A percentile compares a stretch with the other conserved stretches of the same genome.
phyloP scores from a whole-genome alignment of 2,329 filamentous ascomycete genomes.

The Pezicula radicicola region DNA sequence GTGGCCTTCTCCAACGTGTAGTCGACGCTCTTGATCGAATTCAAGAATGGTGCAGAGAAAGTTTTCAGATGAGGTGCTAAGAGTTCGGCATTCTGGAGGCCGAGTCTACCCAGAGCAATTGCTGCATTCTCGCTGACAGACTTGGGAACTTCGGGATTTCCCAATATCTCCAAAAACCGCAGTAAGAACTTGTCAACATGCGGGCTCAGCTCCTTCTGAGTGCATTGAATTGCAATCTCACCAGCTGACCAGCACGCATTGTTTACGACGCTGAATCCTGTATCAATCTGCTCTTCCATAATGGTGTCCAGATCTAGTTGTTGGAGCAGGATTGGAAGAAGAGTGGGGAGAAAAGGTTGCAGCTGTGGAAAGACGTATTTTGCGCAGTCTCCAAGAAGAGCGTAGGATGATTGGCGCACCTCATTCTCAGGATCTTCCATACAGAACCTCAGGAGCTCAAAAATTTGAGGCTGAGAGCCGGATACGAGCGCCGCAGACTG shows the following conservation, averaged over 20 bases:
- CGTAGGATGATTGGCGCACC: slow-evolving; percentile 94
- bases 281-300: slow-evolving; percentile 76
- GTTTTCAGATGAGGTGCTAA: slow-evolving; percentile 76
- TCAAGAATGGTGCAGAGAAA: slow-evolving; percentile 80
- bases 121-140: slow-evolving; percentile 92
- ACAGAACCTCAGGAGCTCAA: slow-evolving; percentile 85
- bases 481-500: slow-evolving; percentile 76
- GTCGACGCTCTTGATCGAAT: slow-evolving; percentile 78
- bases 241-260: slow-evolving; percentile 97
- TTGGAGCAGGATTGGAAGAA: slow-evolving; percentile 79
- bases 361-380: slow-evolving; percentile 87
- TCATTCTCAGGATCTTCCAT: slow-evolving; percentile 91
- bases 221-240: slow-evolving; percentile 80
- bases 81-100: slow-evolving; percentile 71
- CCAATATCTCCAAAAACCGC: slow-evolving; percentile 77
- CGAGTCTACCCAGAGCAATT: slow-evolving; percentile 85
- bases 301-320: slow-evolving; percentile 82
- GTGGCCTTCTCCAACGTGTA: slow-evolving; percentile 93
- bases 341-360: slow-evolving; percentile 65
- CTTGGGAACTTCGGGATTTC: slow-evolving; percentile 79
- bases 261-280: slow-evolving; percentile 89
- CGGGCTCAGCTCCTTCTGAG: slow-evolving; percentile 67
- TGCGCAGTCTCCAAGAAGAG: slow-evolving; percentile 88
- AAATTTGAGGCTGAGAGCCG: slow-evolving; percentile 77
- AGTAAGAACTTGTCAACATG: slow-evolving; percentile 76